phyloP scores from a whole-genome alignment of 805 yeast genomes.

The Metschnikowia lochheadii region DNA sequence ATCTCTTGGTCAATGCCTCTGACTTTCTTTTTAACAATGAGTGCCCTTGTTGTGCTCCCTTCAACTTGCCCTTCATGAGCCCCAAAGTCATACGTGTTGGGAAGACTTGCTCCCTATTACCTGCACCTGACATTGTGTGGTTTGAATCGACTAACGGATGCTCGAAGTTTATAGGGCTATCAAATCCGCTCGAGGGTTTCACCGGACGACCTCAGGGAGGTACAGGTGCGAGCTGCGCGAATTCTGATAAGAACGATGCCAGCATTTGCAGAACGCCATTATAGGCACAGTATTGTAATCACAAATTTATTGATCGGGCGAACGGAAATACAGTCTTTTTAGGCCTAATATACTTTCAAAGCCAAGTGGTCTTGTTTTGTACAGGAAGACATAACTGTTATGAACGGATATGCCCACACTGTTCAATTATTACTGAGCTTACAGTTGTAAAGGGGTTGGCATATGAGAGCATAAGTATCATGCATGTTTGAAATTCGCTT shows the following conservation, averaged over 20 bases:
- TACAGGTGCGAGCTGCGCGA: conserved; percentile 6
- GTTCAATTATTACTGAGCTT: background rate
- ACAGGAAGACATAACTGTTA: too few species aligned
- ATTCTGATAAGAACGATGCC: background rate
- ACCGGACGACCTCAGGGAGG: conserved; percentile 9
- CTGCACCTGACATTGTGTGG: conserved; percentile 55
- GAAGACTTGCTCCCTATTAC: conserved; percentile 89
- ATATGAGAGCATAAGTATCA: background rate
- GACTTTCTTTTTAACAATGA: conserved; percentile 90
- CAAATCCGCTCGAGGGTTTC: conserved; percentile 8
- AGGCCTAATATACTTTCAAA: background rate
- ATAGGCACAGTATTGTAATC: background rate
- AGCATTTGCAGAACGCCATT: background rate
- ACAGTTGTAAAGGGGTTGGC: background rate
- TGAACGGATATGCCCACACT: too few species aligned
- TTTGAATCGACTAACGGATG: background rate
- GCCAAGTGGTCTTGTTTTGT: too few species aligned
- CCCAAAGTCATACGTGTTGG: conserved; percentile 98
- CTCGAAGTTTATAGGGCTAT: background rate
- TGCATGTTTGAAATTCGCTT: background rate
- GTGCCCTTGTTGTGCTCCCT: conserved; percentile 97
- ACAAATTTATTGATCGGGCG: background rate
- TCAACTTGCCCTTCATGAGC: conserved; percentile 88
- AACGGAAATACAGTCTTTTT: background rate
- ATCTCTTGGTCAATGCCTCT: conserved; percentile 93